phyloP scores from a whole-genome alignment of 2,329 filamentous ascomycete species.

The Botrytis tulipae region DNA sequence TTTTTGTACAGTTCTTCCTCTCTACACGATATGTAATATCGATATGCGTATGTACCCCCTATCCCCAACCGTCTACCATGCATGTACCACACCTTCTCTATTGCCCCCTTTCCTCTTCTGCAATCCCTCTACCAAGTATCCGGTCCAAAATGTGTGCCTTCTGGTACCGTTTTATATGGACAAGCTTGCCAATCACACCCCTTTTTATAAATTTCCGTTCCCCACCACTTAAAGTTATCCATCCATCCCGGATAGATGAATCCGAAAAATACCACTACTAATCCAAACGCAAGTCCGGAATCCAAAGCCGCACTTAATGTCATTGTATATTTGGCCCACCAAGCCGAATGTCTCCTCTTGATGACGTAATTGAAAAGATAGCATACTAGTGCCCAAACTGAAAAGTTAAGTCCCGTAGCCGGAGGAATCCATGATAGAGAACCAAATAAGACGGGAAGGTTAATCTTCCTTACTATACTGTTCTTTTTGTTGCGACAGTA shows the following conservation, averaged over 20 bases:
- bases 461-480: constrained; percentile 71
- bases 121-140: constrained; percentile 47
- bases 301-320: constrained; percentile 80
- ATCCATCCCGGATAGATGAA: constrained; percentile 80
- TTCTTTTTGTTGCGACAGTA: constrained; percentile 59
- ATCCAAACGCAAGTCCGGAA: constrained; percentile 76
- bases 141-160: constrained; percentile 66
- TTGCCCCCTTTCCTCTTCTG: not conserved
- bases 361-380: constrained; percentile 80
- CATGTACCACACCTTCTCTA: not conserved
- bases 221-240: constrained; percentile 79
- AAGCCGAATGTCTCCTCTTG: constrained; percentile 64
- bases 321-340: constrained; percentile 94
- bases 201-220: constrained; percentile 79
- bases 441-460: constrained; percentile 79
- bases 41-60: not conserved
- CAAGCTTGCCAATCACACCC: constrained; percentile 86
- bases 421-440: constrained; percentile 84
- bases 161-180: constrained; percentile 61
- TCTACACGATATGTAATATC: not conserved
- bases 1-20: not conserved
- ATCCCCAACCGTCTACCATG: not conserved
- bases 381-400: constrained; percentile 81
- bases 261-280: constrained; percentile 81
- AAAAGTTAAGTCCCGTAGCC: constrained; percentile 83